Evolutionary conservation across 148 eudicot species (phyloP).

Genomic region (Limonium bicolor): DNA sequence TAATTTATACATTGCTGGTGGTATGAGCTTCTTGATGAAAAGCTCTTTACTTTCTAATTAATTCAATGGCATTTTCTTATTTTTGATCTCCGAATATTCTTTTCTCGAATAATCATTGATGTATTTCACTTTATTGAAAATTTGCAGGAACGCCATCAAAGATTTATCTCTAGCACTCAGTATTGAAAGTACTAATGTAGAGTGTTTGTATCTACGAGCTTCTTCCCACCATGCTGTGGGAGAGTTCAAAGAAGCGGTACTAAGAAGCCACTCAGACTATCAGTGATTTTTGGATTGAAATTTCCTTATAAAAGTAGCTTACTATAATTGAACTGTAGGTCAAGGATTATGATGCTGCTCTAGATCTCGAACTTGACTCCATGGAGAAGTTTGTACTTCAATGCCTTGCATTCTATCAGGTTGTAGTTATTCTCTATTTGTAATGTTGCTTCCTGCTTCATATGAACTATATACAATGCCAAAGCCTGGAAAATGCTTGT

Average conservation of each 20-base stretch:
- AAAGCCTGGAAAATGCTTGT: too few relatives aligned
- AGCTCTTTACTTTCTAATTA: too few relatives aligned
- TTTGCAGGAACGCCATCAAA: constrained; percentile 81
- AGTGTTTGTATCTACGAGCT: constrained; percentile 78
- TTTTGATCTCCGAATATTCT: too few relatives aligned
- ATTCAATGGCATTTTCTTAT: too few relatives aligned
- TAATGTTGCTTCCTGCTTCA: too few relatives aligned
- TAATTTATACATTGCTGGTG: too few relatives aligned
- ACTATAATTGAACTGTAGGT: constrained; percentile 29
- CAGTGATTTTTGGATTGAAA: not conserved
- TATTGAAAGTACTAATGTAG: constrained; percentile 70
- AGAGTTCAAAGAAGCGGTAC: constrained; percentile 96
- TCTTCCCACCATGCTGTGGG: constrained; percentile 97
- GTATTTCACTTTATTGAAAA: constrained; percentile 4
- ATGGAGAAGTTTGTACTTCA: not conserved
- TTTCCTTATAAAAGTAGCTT: not conserved
- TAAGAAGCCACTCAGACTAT: constrained; percentile 23
- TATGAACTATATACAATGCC: too few relatives aligned
- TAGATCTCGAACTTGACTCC: not conserved
- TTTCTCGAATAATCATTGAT: not conserved
- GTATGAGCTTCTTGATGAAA: too few relatives aligned
- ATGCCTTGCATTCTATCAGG: not conserved
- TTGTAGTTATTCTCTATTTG: not conserved
- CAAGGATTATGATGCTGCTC: constrained; percentile 4
- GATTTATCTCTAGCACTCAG: constrained; percentile 61